Evolutionary conservation across 2,329 filamentous ascomycete genomes (phyloP), one percentile per base, ranked within the genome.

Genomic region (Apiospora rasikravindrae): DNA sequence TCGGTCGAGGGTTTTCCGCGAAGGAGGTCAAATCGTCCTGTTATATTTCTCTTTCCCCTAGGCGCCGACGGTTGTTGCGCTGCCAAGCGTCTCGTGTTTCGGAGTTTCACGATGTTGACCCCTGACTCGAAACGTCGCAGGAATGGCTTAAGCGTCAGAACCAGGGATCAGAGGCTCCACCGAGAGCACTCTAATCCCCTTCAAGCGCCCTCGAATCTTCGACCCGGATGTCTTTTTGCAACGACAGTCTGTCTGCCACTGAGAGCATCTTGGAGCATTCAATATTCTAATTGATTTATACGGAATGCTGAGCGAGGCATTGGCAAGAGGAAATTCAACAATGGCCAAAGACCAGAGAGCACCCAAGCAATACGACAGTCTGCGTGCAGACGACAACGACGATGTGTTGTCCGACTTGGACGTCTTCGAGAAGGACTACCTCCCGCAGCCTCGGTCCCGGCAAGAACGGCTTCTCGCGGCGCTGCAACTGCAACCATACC

Each of bases 351-450:
- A 69, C 26, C 69, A 73, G 14, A 37, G 53, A 44, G 67, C 51
- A n/a, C 3, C 66, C 11, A 67, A 66, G 29, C 45, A 51, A 2
- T 76, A 76, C 64, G 71, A 73, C 37, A 74, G 57, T 66, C 70
- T 77, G 57, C 75, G 69, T 37, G 74, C 72, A 19, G 76, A 77
- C 37, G 76, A 77, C 47, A 74, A 74, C 29, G 77, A 79, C 26
- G 79, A 80, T 45, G 77, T 76, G 22, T 76, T 80, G 22, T 76
- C 77, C 19, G 75, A 77, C 53, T 74, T 78, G 51, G 78, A 78
- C 37, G 70, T 78, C 5, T 75, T 76, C 24, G 79, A 80, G 70
- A 79, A 77, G 70, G 78, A 78, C 70, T 81, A 80, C 70, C 70
- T 80, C 67, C 24, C 67, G 33, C 67, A 57, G 40, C 70, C 64